phyloP scores from a whole-genome alignment of 495 filamentous ascomycete species.

The Symbiotaphrina buchneri region DNA sequence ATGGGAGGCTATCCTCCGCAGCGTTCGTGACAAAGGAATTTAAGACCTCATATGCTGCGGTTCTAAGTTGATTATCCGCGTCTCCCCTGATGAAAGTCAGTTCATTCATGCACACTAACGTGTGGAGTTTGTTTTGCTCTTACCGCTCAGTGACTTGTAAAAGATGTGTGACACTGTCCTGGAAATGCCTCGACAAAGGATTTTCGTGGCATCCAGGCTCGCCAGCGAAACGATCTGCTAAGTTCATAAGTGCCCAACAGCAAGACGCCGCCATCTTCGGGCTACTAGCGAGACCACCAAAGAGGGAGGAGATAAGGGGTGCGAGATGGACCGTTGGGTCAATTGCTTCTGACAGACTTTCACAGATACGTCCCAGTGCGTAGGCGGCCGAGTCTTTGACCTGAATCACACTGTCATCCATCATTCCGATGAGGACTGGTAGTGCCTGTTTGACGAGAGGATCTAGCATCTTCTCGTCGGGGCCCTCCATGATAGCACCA shows the following conservation, averaged over 20 bases:
- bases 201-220: conserved; percentile 58
- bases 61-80: conserved; percentile 82
- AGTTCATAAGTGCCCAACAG: conserved; percentile 98
- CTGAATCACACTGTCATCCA: conserved; percentile 72
- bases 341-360: conserved; percentile 69
- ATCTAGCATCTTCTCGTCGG: conserved; percentile 69
- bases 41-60: conserved; percentile 94
- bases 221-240: conserved; percentile 82
- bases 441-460: conserved; percentile 89
- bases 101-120: background rate
- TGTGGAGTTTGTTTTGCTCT: conserved; percentile 1
- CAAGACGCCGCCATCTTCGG: conserved; percentile 95
- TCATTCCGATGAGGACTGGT: conserved; percentile 79
- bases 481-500: conserved; percentile 96
- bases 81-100: conserved; percentile 25
- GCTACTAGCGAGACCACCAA: conserved; percentile 71
- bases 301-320: conserved; percentile 66
- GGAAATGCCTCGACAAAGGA: conserved; percentile 75
- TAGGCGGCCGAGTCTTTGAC: conserved; percentile 97
- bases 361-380: conserved; percentile 86
- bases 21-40: conserved; percentile 81
- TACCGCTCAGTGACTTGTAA: conserved; percentile 65
- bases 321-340: conserved; percentile 65
- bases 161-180: conserved; percentile 70
- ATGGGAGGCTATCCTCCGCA: conserved; percentile 60